Evolutionary conservation across 2,329 filamentous ascomycete genomes (phyloP), one percentile per base, ranked within the genome.

Genomic region (Exophiala calicioides): DNA sequence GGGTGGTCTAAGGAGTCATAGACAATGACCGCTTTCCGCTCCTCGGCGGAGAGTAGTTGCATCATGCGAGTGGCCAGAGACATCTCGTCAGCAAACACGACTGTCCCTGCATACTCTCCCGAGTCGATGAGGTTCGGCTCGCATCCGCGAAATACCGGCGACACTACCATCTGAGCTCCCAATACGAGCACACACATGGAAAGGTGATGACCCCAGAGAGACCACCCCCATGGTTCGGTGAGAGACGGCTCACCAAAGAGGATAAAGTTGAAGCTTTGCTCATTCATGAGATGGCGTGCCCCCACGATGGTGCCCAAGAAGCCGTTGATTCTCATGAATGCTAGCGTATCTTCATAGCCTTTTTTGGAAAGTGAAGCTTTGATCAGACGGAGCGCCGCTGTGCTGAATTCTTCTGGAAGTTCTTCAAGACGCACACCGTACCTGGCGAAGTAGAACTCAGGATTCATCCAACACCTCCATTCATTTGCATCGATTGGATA

Each of bases 141-240:
- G 4, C 24, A 23, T 5, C 38, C 26, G 15, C 16, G 16, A 26
- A 41, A 41, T 21, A 15, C 32, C n/a, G 38, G 38, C 19, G 15
- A 23, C 12, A 41, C 32, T n/a, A 31, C 38, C 24, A 41, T 41
- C 16, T 20, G 10, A 6, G 15, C 18, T 9, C 26, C 38, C 10
- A 18, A 13, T 6, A 41, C 15, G 24, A 41, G 10, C 6, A 41
- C 38, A 15, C 15, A 15, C 12, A 41, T 19, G 16, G 24, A 41
- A 13, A 41, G 19, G 23, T 41, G 38, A 21, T 41, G 38, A 16
- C 38, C 38, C 10, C 16, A 41, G 27, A 41, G 32, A n/a, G 38
- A 31, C 15, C 16, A 41, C 10, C 15, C 38, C 38, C 38, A 41
- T 15, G 38, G 38, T 18, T 41, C 26, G 13, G 21, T 19, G 5